Percentiles rank a stretch among this genome's conserved stretches.
Evolutionary conservation across 176 grass and related monocot genomes (phyloP).

Genomic region (Aegilops speltoides): DNA sequence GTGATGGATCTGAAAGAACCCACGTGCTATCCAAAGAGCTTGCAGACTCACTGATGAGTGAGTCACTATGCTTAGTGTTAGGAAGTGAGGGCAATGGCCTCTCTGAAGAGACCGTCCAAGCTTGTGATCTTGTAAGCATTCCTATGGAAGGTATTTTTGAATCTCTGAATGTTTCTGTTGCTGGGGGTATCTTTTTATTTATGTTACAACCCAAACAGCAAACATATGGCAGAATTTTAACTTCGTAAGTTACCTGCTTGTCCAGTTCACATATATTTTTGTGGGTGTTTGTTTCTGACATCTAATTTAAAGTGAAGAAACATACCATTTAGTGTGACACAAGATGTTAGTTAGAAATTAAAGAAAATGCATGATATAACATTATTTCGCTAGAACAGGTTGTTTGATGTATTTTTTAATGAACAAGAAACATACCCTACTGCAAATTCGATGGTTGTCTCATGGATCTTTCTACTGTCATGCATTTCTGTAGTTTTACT

Average conservation of each 20-base stretch:
- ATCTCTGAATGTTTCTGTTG: slow-evolving; percentile 97
- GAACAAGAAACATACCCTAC: neutral
- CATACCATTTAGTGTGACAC: neutral
- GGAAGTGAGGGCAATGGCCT: slow-evolving; percentile 93
- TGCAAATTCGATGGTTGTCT: neutral
- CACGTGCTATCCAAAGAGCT: slow-evolving; percentile 49
- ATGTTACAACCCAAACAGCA: slow-evolving; percentile 61
- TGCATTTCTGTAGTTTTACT: slow-evolving; percentile 7
- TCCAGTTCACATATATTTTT: neutral
- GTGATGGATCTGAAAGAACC: slow-evolving; percentile 34
- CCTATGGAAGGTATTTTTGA: slow-evolving; percentile 93
- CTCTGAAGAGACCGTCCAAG: slow-evolving; percentile 47
- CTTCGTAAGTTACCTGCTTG: slow-evolving; percentile 17
- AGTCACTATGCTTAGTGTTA: slow-evolving; percentile 82
- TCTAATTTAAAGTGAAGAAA: neutral
- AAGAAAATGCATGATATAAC: neutral
- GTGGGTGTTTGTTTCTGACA: slow-evolving; percentile 13
- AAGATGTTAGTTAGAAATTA: neutral
- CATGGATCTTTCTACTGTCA: slow-evolving; percentile 3
- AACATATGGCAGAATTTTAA: slow-evolving; percentile 26
- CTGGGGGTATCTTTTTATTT: slow-evolving; percentile 92
- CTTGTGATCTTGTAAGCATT: slow-evolving; percentile 81
- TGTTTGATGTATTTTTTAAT: neutral
- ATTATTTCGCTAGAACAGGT: neutral
- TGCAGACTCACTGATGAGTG: slow-evolving; percentile 54